Conservation (phyloP, 164 flowering plant species). For the Berberis thunbergii region DNA sequence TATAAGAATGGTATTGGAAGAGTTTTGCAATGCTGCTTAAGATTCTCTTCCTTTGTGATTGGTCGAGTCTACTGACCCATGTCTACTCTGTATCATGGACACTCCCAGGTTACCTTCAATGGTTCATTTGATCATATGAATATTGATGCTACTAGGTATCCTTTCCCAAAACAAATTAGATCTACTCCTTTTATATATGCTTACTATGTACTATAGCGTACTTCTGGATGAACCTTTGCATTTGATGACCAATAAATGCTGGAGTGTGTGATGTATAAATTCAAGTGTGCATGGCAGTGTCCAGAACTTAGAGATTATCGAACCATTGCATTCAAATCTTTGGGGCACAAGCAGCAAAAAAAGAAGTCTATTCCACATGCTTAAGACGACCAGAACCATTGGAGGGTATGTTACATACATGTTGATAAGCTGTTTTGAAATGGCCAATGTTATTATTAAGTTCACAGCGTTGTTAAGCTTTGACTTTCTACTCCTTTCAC, state of each 20-base stretch:
- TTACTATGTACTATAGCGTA: too few species aligned
- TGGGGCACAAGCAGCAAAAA: slow-evolving; percentile 82
- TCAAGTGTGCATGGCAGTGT: slow-evolving; percentile 40
- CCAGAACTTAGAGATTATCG: slow-evolving; percentile 90
- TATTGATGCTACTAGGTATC: slow-evolving; percentile 93
- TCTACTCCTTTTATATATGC: too few species aligned
- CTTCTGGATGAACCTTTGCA: too few species aligned
- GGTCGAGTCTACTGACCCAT: background rate
- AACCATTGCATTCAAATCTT: slow-evolving; percentile 66
- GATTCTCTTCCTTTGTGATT: background rate
- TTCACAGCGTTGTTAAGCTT: background rate
- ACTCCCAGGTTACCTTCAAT: slow-evolving; percentile 88
- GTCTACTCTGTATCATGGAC: slow-evolving; percentile 4
- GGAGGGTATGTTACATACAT: slow-evolving; percentile 65
- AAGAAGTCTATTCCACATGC: slow-evolving; percentile 87
- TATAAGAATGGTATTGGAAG: background rate
- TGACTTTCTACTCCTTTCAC: too few species aligned
- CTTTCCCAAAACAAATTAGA: slow-evolving; percentile 1
- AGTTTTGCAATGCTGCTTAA: background rate
- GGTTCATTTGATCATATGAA: slow-evolving; percentile 97
- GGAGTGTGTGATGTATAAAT: background rate
- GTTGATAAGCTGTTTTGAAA: background rate
- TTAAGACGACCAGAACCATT: slow-evolving; percentile 84
- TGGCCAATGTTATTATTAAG: background rate
- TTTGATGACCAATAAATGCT: too few species aligned